Evolutionary conservation across 345 rosid genomes (phyloP).

Genomic region (Stellera chamaejasme): DNA sequence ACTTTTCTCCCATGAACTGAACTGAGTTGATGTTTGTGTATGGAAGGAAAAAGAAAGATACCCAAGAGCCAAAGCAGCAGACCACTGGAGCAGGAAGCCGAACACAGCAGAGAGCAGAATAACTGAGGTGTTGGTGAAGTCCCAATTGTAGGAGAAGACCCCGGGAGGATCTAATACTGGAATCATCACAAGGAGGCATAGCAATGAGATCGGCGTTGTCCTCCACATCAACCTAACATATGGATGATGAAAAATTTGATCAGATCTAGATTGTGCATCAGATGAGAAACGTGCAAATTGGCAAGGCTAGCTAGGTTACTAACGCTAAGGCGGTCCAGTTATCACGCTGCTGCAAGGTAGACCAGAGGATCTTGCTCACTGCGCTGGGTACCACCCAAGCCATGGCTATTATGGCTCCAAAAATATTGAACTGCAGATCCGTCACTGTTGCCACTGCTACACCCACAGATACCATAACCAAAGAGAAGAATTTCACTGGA

Average conservation of each 20-base stretch:
- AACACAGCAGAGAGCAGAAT: conserved; percentile 10
- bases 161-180: conserved; percentile 12
- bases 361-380: conserved; percentile 12
- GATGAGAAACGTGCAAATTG: not conserved
- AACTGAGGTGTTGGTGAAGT: conserved; percentile 8
- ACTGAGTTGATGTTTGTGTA: too few relatives aligned
- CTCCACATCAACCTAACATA: conserved; percentile 13
- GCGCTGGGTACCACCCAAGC: conserved; percentile 14
- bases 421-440: conserved; percentile 11
- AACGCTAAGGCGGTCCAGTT: conserved; percentile 14
- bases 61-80: conserved; percentile 15
- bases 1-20: too few relatives aligned
- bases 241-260: not conserved
- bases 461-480: conserved; percentile 7
- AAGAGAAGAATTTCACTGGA: conserved; percentile 1
- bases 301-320: not conserved
- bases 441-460: conserved; percentile 11
- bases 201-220: conserved; percentile 14
- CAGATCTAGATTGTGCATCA: not conserved
- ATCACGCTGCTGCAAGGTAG: conserved; percentile 13
- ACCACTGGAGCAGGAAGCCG: conserved; percentile 18
- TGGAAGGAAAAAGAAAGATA: not conserved
- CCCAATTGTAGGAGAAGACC: conserved; percentile 12
- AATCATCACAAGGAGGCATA: conserved; percentile 11
- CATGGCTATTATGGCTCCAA: conserved; percentile 6